phyloP scores from a whole-genome alignment of 1,284 basidiomycete genomes.

The Fomes fomentarius region DNA sequence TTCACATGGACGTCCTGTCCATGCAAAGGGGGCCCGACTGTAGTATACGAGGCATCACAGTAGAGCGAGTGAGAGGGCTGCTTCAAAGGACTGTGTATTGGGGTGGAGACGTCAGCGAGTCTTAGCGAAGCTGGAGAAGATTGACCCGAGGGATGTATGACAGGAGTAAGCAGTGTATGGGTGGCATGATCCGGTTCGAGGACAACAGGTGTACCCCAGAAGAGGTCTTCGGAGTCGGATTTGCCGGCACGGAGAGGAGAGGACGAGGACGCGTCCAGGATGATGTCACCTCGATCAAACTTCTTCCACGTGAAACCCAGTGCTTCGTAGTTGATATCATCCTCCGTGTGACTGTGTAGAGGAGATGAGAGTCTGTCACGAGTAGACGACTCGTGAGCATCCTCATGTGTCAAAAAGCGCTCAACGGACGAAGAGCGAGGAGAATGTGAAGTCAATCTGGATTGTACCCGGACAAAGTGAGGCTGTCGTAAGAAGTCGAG shows the following conservation, averaged over 20 bases:
- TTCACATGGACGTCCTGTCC: constrained; percentile 12
- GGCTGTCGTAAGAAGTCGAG: too few relatives aligned
- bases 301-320: constrained; percentile 63
- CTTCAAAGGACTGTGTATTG: neutral
- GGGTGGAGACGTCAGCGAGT: constrained; percentile 1
- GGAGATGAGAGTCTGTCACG: too few relatives aligned
- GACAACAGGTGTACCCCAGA: constrained; percentile 20
- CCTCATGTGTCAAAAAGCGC: constrained; percentile 28
- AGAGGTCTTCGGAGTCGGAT: constrained; percentile 11
- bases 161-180: too few relatives aligned
- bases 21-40: constrained; percentile 10
- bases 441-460: neutral
- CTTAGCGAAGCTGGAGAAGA: constrained; percentile 2
- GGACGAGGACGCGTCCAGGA: neutral
- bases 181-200: too few relatives aligned
- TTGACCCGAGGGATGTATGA: too few relatives aligned
- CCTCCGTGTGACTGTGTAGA: too few relatives aligned
- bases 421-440: neutral
- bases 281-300: constrained; percentile 40
- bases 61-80: neutral
- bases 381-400: too few relatives aligned
- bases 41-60: neutral
- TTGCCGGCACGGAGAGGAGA: neutral
- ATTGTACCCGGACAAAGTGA: neutral
- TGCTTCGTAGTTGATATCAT: constrained; percentile 9